Percentiles rank a stretch among this genome's conserved stretches.
Conservation (phyloP, 805 yeast species). For the Phaffomyces antillensis region DNA sequence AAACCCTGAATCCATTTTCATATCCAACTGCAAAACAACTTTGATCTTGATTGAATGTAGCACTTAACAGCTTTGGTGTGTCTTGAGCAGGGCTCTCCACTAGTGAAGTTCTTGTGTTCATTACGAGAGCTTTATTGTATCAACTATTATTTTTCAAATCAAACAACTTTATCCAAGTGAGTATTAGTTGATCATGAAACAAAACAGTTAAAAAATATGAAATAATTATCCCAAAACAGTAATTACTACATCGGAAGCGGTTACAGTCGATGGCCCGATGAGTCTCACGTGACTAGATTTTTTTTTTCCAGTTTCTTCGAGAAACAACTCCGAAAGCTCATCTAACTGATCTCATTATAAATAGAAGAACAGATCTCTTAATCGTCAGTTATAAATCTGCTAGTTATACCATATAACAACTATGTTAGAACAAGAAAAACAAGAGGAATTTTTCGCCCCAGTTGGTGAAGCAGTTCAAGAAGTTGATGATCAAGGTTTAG, state of each 20-base stretch:
- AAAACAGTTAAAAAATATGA: no score
- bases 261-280: background rate
- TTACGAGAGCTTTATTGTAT: background rate
- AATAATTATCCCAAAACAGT: background rate
- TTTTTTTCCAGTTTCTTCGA: slow-evolving; percentile 6
- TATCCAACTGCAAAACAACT: slow-evolving; percentile 84
- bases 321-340: slow-evolving; percentile 1
- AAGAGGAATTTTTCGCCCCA: slow-evolving; percentile 43
- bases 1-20: slow-evolving; percentile 77
- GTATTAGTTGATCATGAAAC: no score
- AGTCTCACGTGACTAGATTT: background rate
- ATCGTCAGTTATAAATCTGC: no score
- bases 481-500: slow-evolving; percentile 41
- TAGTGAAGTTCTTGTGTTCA: slow-evolving; percentile 21
- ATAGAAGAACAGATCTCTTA: no score
- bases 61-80: slow-evolving; percentile 14
- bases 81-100: slow-evolving; percentile 6
- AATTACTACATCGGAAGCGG: background rate
- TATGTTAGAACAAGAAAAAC: slow-evolving; percentile 15
- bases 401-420: background rate
- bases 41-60: slow-evolving; percentile 75
- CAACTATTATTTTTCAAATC: background rate
- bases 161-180: background rate
- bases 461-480: slow-evolving; percentile 56
- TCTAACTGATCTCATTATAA: background rate